Conservation (phyloP, 2,329 filamentous ascomycete species). For the Rhynchosporium agropyri region DNA sequence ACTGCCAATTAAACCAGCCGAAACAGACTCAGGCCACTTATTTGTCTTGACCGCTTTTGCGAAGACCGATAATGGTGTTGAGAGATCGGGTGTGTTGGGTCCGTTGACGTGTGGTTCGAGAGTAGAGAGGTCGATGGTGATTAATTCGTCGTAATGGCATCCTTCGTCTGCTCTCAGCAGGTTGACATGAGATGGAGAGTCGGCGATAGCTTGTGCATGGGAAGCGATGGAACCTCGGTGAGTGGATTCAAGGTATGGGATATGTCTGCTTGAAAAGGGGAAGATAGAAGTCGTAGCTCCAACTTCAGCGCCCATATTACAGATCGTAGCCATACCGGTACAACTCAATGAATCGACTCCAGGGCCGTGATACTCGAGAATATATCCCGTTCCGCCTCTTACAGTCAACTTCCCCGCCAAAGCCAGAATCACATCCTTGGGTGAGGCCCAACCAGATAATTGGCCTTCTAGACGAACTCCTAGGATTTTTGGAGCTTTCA, state of each 20-base stretch:
- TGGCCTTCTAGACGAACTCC: conserved; percentile 83
- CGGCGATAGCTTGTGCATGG: conserved; percentile 40
- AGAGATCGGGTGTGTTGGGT: conserved; percentile 93
- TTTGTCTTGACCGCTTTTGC: conserved; percentile 81
- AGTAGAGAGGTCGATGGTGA: conserved; percentile 85
- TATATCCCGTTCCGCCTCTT: conserved; percentile 87
- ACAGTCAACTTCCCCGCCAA: conserved; percentile 91
- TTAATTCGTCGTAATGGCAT: conserved; percentile 86
- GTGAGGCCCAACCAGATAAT: conserved; percentile 87
- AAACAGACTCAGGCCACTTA: conserved; percentile 87
- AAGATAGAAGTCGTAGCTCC: conserved; percentile 78
- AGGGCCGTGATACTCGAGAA: conserved; percentile 92
- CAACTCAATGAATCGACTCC: conserved; percentile 87
- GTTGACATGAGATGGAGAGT: conserved; percentile 51
- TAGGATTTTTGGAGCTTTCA: conserved; percentile 90
- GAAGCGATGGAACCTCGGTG: conserved; percentile 58
- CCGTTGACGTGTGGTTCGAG: conserved; percentile 97
- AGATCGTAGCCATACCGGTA: conserved; percentile 91
- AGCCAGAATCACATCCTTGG: conserved; percentile 93
- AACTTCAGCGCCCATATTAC: conserved; percentile 92
- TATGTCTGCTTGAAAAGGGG: conserved; percentile 83
- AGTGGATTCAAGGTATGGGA: conserved; percentile 84
- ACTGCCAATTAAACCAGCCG: conserved; percentile 92
- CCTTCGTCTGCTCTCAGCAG: conserved; percentile 76
- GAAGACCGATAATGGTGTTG: conserved; percentile 89